phyloP scores from a whole-genome alignment of 345 rosid species.

The Camelina laxa region DNA sequence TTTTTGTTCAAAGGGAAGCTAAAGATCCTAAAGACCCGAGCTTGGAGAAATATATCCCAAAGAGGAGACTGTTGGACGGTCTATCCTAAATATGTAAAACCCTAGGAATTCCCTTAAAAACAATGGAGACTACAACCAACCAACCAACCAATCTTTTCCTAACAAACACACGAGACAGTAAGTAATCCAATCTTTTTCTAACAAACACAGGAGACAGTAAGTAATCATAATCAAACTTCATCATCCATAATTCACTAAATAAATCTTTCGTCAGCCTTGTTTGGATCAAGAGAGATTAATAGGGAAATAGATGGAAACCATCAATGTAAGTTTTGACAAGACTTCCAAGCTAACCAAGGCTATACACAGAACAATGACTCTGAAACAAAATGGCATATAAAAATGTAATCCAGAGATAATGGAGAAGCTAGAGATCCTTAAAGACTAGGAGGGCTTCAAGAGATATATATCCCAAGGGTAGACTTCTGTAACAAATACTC shows the following conservation, averaged over 20 bases:
- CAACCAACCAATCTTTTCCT: background rate
- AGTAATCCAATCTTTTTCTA: background rate
- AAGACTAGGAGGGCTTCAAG: background rate
- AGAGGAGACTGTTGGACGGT: background rate
- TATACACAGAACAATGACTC: background rate
- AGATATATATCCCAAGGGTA: background rate
- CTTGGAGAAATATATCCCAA: background rate
- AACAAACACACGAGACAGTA: background rate
- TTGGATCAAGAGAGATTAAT: background rate
- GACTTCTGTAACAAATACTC: background rate
- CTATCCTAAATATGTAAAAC: background rate
- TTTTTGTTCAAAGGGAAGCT: too few species aligned
- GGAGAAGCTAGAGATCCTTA: background rate
- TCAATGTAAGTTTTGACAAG: background rate
- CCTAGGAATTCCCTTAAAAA: background rate
- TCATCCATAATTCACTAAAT: background rate
- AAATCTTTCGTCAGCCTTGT: background rate
- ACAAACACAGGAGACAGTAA: too few species aligned
- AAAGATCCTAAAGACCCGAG: background rate
- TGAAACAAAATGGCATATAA: too few species aligned
- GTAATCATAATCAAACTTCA: background rate
- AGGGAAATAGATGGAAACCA: background rate
- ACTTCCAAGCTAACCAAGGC: background rate
- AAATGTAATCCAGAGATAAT: background rate
- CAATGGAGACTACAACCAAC: background rate